A percentile compares a stretch with the other conserved stretches of the same genome.
Evolutionary conservation across 108 stramenopile genomes (phyloP).

Genomic region (Fragilaria radians): DNA sequence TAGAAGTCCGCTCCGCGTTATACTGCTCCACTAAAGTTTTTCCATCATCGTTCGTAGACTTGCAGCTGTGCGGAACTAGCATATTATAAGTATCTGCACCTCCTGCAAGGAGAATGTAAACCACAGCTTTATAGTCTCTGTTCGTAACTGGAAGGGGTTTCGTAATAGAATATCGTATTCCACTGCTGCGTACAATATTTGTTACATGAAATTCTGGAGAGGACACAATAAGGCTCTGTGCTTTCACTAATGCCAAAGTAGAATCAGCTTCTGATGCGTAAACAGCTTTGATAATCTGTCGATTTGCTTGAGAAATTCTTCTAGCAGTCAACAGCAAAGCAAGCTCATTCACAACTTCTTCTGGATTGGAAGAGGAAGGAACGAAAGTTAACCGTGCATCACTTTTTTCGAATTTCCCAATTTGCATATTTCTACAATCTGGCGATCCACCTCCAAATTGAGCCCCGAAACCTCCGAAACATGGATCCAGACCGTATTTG

Average conservation of each 20-base stretch:
- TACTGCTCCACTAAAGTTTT: slow-evolving; percentile 15
- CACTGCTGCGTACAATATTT: slow-evolving; percentile 5
- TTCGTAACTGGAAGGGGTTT: neutral
- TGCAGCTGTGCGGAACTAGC: slow-evolving; percentile 12
- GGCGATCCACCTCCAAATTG: neutral
- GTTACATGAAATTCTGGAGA: slow-evolving; percentile 49
- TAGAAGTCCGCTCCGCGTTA: slow-evolving; percentile 5
- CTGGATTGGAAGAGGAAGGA: slow-evolving; percentile 7
- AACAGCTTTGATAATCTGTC: slow-evolving; percentile 25
- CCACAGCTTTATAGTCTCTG: slow-evolving; percentile 49
- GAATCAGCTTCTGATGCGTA: slow-evolving; percentile 6
- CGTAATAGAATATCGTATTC: neutral
- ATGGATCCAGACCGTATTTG: slow-evolving; percentile 38
- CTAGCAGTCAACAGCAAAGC: slow-evolving; percentile 43
- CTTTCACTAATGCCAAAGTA: neutral
- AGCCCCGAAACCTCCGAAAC: slow-evolving; percentile 33
- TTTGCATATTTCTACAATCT: too few species aligned
- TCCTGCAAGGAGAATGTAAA: slow-evolving; percentile 46
- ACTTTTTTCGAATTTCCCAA: too few species aligned
- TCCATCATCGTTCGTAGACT: slow-evolving; percentile 1
- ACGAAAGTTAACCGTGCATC: slow-evolving; percentile 12
- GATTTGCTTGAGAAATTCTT: slow-evolving; percentile 36
- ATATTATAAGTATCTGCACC: slow-evolving; percentile 31
- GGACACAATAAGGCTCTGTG: slow-evolving; percentile 21
- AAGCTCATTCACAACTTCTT: slow-evolving; percentile 45